Evolutionary conservation across 139 green algal genomes (phyloP).

Genomic region (Pseudopediastrum boryanum): DNA sequence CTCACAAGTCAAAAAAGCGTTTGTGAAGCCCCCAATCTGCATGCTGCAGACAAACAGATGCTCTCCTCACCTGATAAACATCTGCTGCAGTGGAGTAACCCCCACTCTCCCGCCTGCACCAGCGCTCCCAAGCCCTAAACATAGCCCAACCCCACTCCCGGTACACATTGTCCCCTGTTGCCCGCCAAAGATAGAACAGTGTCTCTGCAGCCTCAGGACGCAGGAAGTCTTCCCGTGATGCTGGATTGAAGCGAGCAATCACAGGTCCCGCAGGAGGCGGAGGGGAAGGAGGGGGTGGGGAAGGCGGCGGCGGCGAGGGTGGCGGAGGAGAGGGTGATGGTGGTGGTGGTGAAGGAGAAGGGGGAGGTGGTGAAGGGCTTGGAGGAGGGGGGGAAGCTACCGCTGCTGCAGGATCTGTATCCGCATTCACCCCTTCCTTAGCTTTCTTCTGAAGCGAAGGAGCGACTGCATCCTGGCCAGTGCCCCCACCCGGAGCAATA

Average conservation of each 20-base stretch:
- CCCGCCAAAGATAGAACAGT: conserved; percentile 83
- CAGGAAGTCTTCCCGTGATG: conserved; percentile 67
- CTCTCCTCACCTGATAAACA: conserved; percentile 37
- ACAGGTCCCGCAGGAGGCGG: conserved; percentile 2
- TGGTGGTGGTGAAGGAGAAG: background rate
- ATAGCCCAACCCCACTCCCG: conserved; percentile 84
- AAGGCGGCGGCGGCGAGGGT: background rate
- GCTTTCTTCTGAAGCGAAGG: no score
- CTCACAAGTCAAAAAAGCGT: no score
- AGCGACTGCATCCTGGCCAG: no score
- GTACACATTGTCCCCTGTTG: conserved; percentile 76
- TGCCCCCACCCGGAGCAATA: no score
- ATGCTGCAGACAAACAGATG: no score
- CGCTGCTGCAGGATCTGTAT: background rate
- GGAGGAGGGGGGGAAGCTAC: background rate
- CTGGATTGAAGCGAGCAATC: conserved; percentile 1
- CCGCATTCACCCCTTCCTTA: background rate
- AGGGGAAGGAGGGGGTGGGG: conserved; percentile 5
- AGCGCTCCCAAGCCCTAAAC: conserved; percentile 79
- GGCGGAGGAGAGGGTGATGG: conserved; percentile 11
- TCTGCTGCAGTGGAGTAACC: conserved; percentile 71
- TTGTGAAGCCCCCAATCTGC: no score
- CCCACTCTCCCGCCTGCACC: conserved; percentile 51
- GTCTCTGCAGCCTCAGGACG: conserved; percentile 85
- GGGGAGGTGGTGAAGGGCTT: background rate